Percentiles rank a stretch among this genome's conserved stretches.
Evolutionary conservation across 345 rosid genomes (phyloP).

Genomic region (Eucalyptus cladocalyx): DNA sequence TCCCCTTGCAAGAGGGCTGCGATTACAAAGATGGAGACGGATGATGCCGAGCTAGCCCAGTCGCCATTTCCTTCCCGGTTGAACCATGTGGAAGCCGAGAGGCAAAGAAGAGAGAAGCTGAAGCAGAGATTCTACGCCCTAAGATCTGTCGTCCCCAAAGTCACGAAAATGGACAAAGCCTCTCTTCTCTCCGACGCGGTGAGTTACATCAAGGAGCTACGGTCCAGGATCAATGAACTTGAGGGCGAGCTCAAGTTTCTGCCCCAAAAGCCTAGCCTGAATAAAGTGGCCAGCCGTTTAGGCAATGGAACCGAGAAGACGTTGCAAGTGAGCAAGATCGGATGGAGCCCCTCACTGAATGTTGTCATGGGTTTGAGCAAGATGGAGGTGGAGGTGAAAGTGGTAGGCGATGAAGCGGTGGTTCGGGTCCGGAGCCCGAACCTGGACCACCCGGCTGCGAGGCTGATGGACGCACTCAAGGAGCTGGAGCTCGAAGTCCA

Average conservation of each 20-base stretch:
- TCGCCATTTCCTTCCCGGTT: constrained; percentile 14
- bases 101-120: constrained; percentile 75
- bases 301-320: not conserved
- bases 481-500: constrained; percentile 27
- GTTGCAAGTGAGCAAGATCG: not conserved
- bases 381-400: constrained; percentile 37
- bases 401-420: constrained; percentile 40
- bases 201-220: constrained; percentile 60
- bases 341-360: not conserved
- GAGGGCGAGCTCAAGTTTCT: constrained; percentile 16
- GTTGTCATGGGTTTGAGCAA: not conserved
- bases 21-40: constrained; percentile 1
- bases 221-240: constrained; percentile 28
- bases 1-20: not conserved
- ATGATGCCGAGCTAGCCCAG: constrained; percentile 21
- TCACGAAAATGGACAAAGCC: constrained; percentile 89
- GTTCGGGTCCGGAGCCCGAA: constrained; percentile 26
- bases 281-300: not conserved
- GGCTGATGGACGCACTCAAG: constrained; percentile 30
- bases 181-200: constrained; percentile 69
- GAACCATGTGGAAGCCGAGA: constrained; percentile 80
- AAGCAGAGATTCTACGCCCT: constrained; percentile 73
- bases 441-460: constrained; percentile 29
- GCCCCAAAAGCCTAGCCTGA: not conserved
- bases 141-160: constrained; percentile 81